Conservation (phyloP, 2,329 filamentous ascomycete species). For the Aspergillus bombycis region DNA sequence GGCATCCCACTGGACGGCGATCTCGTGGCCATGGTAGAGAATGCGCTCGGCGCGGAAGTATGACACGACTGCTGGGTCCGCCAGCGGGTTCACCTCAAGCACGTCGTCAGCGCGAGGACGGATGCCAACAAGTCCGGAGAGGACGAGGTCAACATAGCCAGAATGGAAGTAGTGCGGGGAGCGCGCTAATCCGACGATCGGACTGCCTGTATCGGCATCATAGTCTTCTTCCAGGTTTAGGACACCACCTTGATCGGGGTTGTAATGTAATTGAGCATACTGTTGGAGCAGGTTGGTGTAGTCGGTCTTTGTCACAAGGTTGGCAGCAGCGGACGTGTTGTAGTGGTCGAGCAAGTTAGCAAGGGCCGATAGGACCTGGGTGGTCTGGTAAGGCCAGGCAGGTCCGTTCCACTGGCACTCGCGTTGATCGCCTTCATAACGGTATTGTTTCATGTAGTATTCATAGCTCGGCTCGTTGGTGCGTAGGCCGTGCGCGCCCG, state of each 20-base stretch:
- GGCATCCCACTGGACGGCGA: slow-evolving; percentile 48
- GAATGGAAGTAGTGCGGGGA: slow-evolving; percentile 53
- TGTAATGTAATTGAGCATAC: slow-evolving; percentile 48
- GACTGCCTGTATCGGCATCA: slow-evolving; percentile 45
- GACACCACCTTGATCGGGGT: slow-evolving; percentile 27
- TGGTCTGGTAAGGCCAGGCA: slow-evolving; percentile 50
- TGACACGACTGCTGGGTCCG: slow-evolving; percentile 31
- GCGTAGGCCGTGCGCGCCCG: slow-evolving; percentile 41
- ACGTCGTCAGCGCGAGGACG: slow-evolving; percentile 42
- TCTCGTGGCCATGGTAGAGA: slow-evolving; percentile 46
- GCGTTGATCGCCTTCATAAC: slow-evolving; percentile 37
- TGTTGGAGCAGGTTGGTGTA: slow-evolving; percentile 42
- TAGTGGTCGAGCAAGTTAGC: slow-evolving; percentile 50
- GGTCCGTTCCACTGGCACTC: slow-evolving; percentile 54
- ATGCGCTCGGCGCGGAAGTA: slow-evolving; percentile 49
- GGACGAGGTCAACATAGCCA: slow-evolving; percentile 46
- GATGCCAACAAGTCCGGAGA: slow-evolving; percentile 48
- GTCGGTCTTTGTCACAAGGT: slow-evolving; percentile 28
- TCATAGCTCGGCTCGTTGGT: slow-evolving; percentile 50
- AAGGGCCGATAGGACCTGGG: slow-evolving; percentile 44
- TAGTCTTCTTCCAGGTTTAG: slow-evolving; percentile 50
- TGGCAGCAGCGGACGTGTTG: slow-evolving; percentile 25
- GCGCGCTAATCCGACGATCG: slow-evolving; percentile 47
- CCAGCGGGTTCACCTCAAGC: slow-evolving; percentile 46
- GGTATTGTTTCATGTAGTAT: slow-evolving; percentile 45